A percentile compares a stretch with the other conserved stretches of the same genome.
Conservation (phyloP, 2,329 filamentous ascomycete species). For the Monascus ruber region DNA sequence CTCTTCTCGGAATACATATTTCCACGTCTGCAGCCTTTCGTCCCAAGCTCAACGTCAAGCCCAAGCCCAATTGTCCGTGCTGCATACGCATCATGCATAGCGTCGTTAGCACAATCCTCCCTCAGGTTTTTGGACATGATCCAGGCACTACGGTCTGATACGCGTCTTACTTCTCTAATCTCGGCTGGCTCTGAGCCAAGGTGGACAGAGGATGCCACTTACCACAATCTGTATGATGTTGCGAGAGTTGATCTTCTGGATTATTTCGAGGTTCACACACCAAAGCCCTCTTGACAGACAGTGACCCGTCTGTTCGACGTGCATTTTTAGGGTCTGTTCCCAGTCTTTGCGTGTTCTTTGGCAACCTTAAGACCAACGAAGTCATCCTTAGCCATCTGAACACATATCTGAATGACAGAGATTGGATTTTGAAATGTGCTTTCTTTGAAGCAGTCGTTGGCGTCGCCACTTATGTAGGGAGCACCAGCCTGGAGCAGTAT, state of each 20-base stretch:
- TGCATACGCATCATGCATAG: constrained; percentile 86
- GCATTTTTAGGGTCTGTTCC: constrained; percentile 88
- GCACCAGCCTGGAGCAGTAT: constrained; percentile 82
- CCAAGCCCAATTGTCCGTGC: constrained; percentile 66
- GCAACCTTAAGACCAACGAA: constrained; percentile 81
- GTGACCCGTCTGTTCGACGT: constrained; percentile 71
- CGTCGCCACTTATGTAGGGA: constrained; percentile 81
- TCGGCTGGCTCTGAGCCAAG: constrained; percentile 64
- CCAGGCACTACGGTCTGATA: constrained; percentile 73
- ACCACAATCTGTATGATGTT: constrained; percentile 77
- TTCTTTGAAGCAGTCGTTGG: constrained; percentile 95
- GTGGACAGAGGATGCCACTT: constrained; percentile 54
- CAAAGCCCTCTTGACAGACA: constrained; percentile 78
- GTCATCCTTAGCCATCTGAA: constrained; percentile 94
- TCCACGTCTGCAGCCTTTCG: constrained; percentile 46
- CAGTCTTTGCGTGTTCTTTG: constrained; percentile 89
- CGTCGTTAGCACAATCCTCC: constrained; percentile 76
- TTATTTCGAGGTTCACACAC: constrained; percentile 78
- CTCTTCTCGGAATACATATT: constrained; percentile 58
- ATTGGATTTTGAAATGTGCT: constrained; percentile 93
- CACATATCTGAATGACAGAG: constrained; percentile 89
- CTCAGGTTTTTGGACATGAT: constrained; percentile 82
- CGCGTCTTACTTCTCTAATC: constrained; percentile 64
- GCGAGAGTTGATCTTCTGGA: constrained; percentile 73
- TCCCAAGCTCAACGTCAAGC: constrained; percentile 41